phyloP scores from a whole-genome alignment of 176 grass and related monocot species.

The Eremochloa ophiuroides region DNA sequence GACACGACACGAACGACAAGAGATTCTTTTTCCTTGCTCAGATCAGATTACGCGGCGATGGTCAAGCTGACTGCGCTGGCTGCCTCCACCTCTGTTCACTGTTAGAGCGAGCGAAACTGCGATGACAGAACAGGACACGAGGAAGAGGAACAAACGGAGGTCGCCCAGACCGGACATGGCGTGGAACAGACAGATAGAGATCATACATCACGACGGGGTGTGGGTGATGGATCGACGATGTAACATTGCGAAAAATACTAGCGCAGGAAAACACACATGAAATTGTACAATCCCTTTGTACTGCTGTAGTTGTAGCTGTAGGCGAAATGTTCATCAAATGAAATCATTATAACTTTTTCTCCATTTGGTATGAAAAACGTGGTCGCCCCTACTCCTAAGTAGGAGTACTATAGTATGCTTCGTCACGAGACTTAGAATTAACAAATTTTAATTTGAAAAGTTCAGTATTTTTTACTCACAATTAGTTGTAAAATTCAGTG shows the following conservation, averaged over 20 bases:
- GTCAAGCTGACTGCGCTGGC: not conserved
- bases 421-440: not conserved
- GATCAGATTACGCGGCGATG: not conserved
- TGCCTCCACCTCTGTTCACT: not conserved
- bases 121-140: not conserved
- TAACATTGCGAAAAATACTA: not conserved
- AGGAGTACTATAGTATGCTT: not conserved
- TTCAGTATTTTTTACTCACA: too few species aligned
- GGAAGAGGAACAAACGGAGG: not conserved
- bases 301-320: not conserved
- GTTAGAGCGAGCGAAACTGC: not conserved
- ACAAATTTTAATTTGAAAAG: not conserved
- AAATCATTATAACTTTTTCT: not conserved
- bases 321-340: not conserved
- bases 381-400: not conserved
- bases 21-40: too few species aligned
- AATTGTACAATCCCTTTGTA: too few species aligned
- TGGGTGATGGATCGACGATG: not conserved
- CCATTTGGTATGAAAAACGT: not conserved
- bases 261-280: not conserved
- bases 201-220: not conserved
- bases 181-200: not conserved
- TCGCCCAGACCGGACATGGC: not conserved
- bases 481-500: too few species aligned
- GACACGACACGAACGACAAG: not conserved